Base-by-base conservation (phyloP, 768 basidiomycete species). In the Leccinellum albellum region DNA sequence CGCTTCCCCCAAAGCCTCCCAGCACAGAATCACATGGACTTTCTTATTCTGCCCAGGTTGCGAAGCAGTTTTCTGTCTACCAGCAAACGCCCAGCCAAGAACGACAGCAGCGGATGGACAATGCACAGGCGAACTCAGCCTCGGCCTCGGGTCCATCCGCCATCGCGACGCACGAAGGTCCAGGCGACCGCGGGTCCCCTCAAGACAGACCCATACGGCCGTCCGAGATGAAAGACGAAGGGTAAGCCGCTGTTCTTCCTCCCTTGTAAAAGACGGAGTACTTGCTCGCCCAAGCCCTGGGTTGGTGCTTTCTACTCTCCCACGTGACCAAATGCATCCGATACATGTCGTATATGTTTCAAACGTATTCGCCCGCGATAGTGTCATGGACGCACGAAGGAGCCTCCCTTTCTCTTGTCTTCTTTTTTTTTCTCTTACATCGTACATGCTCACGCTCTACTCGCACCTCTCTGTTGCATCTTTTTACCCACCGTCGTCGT, bases 211-310 rank as follows among this genome's bases (percentile, higher is more conserved):
- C 82, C 17, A 78, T 86, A 65, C 81, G 85, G 61, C 84, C 84
- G 9, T 82, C 82, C 20, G 88, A 90, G 69, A 87, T 87, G 86
- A 85, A 87, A 58, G 89, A 91, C 69, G 84, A 85, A 78, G 89
- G 89, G 89, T 91, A 80, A 87, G 89, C 78, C 57, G 54, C 61
- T 61, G 57, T 50, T 57, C n/a, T 40, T 40, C 54, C n/a, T 40
- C 51, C 28, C 64, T 61, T 60, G 51, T 53, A 31, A n/a, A n/a
- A 31, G 50, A 66, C 60, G 52, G 48, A 31, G 61, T 56, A 53
- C 57, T 60, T 46, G 60, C 54, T 49, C 55, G 55, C 51, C 55
- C 53, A 52, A 31, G 54, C 46, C 49, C 53, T 50, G 44, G 37
- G n/a, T 53, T 29, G 55, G 53, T 53, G 40, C 42, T 62, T 37